Percentiles rank a stretch among this genome's conserved stretches.
Conservation (phyloP, 768 basidiomycete species). For the Dioszegia crocea region DNA sequence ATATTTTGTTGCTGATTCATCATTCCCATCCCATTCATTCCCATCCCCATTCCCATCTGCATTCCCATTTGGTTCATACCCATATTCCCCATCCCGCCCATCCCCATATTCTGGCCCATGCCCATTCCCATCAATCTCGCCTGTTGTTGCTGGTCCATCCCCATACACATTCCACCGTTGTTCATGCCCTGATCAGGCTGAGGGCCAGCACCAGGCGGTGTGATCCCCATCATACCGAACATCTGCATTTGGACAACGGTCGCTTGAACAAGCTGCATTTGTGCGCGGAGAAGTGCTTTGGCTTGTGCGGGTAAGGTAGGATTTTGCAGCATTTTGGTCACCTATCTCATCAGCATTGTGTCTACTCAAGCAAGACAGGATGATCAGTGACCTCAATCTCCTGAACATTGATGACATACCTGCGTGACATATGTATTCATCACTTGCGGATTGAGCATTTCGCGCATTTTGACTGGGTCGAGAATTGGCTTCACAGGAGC, state of each 20-base stretch:
- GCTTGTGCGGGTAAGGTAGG: conserved; percentile 21
- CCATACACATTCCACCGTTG: conserved; percentile 23
- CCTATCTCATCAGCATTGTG: conserved; percentile 10
- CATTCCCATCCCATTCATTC: conserved; percentile 10
- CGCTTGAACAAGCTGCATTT: conserved; percentile 30
- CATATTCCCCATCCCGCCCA: background rate
- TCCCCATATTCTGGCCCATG: conserved; percentile 12
- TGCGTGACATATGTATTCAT: conserved; percentile 42
- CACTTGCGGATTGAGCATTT: conserved; percentile 34
- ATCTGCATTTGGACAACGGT: conserved; percentile 38
- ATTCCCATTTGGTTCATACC: background rate
- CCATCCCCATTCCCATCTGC: conserved; percentile 13
- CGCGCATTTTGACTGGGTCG: conserved; percentile 29
- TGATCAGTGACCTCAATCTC: too few species aligned
- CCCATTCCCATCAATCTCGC: conserved; percentile 8
- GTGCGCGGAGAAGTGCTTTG: conserved; percentile 15
- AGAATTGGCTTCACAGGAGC: conserved; percentile 12
- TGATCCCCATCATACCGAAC: conserved; percentile 12
- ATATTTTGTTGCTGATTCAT: background rate
- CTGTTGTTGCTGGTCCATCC: background rate
- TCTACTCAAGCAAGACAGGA: too few species aligned
- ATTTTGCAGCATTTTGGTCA: conserved; percentile 36
- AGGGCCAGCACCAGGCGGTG: conserved; percentile 13
- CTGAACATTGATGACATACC: conserved; percentile 13
- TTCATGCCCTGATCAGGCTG: conserved; percentile 21